These are phyloP conservation scores for Coemansia sp. DNA, from an alignment of 192 early-diverging fungal genomes.

Conservation along the genomic window DNA sequence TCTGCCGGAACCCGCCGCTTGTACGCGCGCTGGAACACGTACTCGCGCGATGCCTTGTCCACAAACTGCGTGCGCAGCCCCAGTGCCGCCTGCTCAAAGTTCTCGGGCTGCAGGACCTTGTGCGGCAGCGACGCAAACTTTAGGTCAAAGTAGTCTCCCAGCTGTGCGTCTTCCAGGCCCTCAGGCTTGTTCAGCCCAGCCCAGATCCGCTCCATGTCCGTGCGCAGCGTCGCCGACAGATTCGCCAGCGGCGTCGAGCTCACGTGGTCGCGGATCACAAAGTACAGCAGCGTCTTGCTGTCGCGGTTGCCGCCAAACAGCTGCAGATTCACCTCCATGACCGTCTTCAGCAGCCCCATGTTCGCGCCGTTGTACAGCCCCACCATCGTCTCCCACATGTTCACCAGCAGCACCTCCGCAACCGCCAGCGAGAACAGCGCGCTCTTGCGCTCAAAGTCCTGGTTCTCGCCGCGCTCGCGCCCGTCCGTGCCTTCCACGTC, in stretches of 20 bases:
- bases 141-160: constrained; percentile 91
- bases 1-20: constrained; percentile 94
- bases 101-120: constrained; percentile 79
- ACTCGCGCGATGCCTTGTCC: constrained; percentile 64
- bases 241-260: constrained; percentile 81
- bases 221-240: constrained; percentile 72
- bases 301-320: constrained; percentile 84
- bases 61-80: constrained; percentile 74
- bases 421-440: constrained; percentile 97
- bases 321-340: constrained; percentile 98
- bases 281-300: constrained; percentile 90
- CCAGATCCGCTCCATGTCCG: constrained; percentile 92
- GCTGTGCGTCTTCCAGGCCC: constrained; percentile 69
- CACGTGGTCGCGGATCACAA: constrained; percentile 96
- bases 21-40: constrained; percentile 82
- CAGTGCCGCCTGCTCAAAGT: constrained; percentile 73
- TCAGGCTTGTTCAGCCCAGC: constrained; percentile 82
- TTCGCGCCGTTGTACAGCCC: constrained; percentile 99
- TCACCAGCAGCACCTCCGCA: constrained; percentile 92
- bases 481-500: constrained; percentile 99
- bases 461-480: constrained; percentile 96
- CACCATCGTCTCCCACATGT: constrained; percentile 98
- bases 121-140: constrained; percentile 88
- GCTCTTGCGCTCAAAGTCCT: constrained; percentile 98
- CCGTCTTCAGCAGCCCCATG: constrained; percentile 97